Evolutionary conservation across 495 filamentous ascomycete species (phyloP).

Genomic region (Filosporella fistucella): DNA sequence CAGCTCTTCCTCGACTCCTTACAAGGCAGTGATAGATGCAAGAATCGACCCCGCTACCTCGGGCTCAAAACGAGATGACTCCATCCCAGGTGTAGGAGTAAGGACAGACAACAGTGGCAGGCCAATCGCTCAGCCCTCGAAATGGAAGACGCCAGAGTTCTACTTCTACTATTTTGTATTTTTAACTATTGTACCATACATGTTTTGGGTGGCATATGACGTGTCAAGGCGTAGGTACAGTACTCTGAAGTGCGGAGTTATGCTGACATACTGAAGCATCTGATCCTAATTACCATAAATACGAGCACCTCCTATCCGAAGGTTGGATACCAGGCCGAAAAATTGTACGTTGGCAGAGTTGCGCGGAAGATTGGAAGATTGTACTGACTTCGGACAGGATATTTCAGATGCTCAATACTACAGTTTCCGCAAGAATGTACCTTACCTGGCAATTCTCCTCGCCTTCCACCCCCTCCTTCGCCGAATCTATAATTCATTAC

Average conservation of each 20-base stretch:
- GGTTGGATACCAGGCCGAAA: conserved; percentile 96
- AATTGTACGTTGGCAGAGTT: conserved; percentile 56
- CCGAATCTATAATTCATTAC: conserved; percentile 52
- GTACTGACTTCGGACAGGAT: conserved; percentile 51
- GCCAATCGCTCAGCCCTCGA: conserved; percentile 49
- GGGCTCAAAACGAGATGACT: conserved; percentile 24
- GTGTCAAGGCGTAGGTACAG: conserved; percentile 72
- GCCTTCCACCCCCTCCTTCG: conserved; percentile 75
- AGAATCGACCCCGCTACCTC: conserved; percentile 27
- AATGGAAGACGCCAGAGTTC: conserved; percentile 87
- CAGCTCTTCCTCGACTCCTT: conserved; percentile 61
- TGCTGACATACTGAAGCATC: conserved; percentile 50
- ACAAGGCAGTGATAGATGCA: conserved; percentile 43
- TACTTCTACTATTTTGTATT: conserved; percentile 76
- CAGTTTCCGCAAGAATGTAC: conserved; percentile 83
- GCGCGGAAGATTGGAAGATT: neutral
- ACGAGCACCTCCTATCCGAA: conserved; percentile 60
- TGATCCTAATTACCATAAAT: conserved; percentile 77
- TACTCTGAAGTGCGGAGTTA: neutral
- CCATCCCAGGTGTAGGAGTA: conserved; percentile 21
- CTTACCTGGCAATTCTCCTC: conserved; percentile 67
- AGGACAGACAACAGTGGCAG: conserved; percentile 38
- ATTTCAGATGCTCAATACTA: conserved; percentile 86
- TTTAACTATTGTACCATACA: conserved; percentile 63
- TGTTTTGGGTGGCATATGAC: conserved; percentile 85